Conservation (phyloP, 116 monocot species). For the Trichopus zeylanicus region DNA sequence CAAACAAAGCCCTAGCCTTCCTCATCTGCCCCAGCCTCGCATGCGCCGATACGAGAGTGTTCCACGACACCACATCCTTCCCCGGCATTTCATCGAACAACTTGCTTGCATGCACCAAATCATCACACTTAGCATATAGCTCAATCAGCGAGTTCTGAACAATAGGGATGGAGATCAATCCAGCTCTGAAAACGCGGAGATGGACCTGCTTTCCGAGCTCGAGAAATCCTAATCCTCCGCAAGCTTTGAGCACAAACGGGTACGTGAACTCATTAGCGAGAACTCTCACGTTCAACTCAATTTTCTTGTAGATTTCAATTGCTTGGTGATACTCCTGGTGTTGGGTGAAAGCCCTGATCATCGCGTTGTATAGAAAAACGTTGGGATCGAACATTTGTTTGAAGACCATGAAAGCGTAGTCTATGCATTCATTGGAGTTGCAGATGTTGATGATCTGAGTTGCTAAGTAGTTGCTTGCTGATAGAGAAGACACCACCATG, state of each 20-base stretch:
- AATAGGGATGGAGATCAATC: constrained; percentile 23
- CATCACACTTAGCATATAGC: constrained; percentile 46
- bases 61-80: constrained; percentile 53
- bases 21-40: constrained; percentile 40
- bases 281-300: constrained; percentile 8
- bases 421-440: constrained; percentile 17
- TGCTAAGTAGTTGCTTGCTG: constrained; percentile 50
- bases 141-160: constrained; percentile 46
- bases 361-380: constrained; percentile 47
- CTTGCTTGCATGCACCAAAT: constrained; percentile 17
- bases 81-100: constrained; percentile 58
- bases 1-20: constrained; percentile 34
- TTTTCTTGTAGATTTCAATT: constrained; percentile 25
- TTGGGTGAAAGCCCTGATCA: constrained; percentile 43
- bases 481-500: constrained; percentile 29
- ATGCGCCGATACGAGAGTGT: constrained; percentile 39
- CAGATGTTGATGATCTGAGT: constrained; percentile 54
- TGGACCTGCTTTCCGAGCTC: constrained; percentile 45
- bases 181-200: constrained; percentile 26
- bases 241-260: constrained; percentile 65
- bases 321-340: constrained; percentile 14
- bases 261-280: constrained; percentile 52
- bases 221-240: constrained; percentile 15
- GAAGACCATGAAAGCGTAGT: constrained; percentile 45
- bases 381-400: constrained; percentile 39